Evolutionary conservation across 2,329 filamentous ascomycete genomes (phyloP).

Genomic region (Scedosporium boydii): DNA sequence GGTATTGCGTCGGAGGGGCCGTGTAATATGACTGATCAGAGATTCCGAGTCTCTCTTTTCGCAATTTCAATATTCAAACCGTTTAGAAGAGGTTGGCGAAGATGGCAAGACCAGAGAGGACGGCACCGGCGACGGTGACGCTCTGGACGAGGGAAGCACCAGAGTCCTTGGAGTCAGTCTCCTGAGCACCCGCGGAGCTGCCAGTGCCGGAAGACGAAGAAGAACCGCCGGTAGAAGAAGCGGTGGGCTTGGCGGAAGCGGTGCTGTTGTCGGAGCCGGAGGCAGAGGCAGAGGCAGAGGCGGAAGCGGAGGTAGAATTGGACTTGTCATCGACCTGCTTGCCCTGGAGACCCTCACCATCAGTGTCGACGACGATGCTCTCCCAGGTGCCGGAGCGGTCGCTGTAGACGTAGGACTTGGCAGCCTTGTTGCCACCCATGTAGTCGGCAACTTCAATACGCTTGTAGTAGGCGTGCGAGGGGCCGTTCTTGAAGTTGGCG

Average conservation of each 20-base stretch:
- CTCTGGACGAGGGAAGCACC: constrained; percentile 3
- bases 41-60: background rate
- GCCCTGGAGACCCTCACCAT: background rate
- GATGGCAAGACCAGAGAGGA: constrained; percentile 8
- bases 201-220: background rate
- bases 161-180: background rate
- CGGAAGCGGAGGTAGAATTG: background rate
- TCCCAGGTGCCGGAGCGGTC: constrained; percentile 30
- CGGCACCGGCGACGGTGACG: constrained; percentile 7
- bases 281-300: constrained; percentile 2
- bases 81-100: constrained; percentile 5
- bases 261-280: constrained; percentile 4
- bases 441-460: constrained; percentile 33
- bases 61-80: background rate
- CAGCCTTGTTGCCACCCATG: constrained; percentile 27
- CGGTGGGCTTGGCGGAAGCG: background rate
- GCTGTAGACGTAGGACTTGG: constrained; percentile 30
- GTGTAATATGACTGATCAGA: background rate
- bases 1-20: background rate
- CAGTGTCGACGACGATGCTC: constrained; percentile 28
- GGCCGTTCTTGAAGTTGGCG: constrained; percentile 32
- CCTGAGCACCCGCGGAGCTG: background rate
- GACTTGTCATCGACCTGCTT: background rate
- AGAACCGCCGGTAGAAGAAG: constrained; percentile 2
- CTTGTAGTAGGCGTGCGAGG: constrained; percentile 36